Conservation (phyloP, 345 rosid species). For the Pelargonium nanum region DNA sequence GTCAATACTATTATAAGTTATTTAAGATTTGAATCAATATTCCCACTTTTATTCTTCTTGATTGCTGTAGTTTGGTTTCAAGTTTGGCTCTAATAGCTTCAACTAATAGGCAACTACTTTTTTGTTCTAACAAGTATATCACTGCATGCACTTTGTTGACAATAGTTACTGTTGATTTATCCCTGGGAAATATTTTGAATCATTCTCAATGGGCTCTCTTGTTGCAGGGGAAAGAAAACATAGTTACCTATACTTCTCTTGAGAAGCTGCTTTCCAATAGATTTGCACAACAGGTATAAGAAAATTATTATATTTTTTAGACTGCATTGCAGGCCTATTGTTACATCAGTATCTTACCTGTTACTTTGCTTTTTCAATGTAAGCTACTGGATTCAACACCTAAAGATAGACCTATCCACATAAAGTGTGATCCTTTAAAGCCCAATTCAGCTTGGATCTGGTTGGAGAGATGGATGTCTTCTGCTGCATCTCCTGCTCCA, state of each 20-base stretch:
- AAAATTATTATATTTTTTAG: constrained; percentile 6
- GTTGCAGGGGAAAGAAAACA: constrained; percentile 38
- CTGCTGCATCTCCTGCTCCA: constrained; percentile 28
- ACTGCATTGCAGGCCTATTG: constrained; percentile 1
- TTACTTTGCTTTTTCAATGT: constrained; percentile 17
- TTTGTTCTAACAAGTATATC: background rate
- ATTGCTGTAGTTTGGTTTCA: background rate
- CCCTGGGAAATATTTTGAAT: background rate
- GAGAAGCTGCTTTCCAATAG: constrained; percentile 64
- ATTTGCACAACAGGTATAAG: constrained; percentile 77
- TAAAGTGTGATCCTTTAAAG: constrained; percentile 76
- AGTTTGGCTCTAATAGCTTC: background rate
- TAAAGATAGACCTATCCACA: constrained; percentile 44
- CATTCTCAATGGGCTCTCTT: constrained; percentile 4
- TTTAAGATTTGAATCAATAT: no score
- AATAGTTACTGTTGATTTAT: background rate
- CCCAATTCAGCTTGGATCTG: constrained; percentile 84
- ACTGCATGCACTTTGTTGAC: background rate
- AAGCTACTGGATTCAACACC: constrained; percentile 80
- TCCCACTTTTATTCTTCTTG: background rate
- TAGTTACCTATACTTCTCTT: constrained; percentile 32
- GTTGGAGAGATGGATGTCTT: constrained; percentile 97
- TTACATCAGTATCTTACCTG: constrained; percentile 4
- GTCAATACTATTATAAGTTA: background rate
- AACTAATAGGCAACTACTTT: background rate